These are phyloP conservation scores for Parmelia sp. DNA, from an alignment of 495 filamentous ascomycete genomes.

Conservation along the genomic window DNA sequence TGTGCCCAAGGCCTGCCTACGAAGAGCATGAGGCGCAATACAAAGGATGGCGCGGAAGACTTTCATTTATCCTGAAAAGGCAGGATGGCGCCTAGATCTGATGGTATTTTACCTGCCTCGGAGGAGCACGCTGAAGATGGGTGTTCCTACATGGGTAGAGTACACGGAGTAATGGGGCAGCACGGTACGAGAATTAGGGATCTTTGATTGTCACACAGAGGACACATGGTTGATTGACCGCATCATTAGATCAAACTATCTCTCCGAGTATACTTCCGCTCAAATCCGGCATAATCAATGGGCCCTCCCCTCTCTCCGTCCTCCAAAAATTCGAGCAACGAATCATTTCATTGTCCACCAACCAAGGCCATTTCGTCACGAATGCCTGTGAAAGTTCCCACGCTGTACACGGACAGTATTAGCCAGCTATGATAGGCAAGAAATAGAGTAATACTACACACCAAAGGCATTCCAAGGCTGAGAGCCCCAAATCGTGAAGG, in stretches of 20 bases:
- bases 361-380: conserved; percentile 16
- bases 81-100: neutral
- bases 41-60: neutral
- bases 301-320: conserved; percentile 17
- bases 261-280: neutral
- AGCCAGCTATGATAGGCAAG: neutral
- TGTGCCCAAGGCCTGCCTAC: neutral
- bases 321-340: conserved; percentile 23
- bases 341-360: conserved; percentile 13
- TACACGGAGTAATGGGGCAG: too few species aligned
- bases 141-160: neutral
- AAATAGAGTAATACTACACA: neutral
- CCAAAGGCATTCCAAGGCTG: conserved; percentile 15
- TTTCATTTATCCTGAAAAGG: neutral
- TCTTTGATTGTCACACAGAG: too few species aligned
- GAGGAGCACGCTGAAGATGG: neutral
- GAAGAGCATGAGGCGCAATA: neutral
- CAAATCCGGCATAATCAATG: conserved; percentile 12
- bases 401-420: neutral
- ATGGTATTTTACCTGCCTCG: neutral
- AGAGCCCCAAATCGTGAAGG: conserved; percentile 20
- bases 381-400: conserved; percentile 22
- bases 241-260: neutral
- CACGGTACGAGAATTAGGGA: too few species aligned
- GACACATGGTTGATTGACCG: neutral